These are phyloP conservation scores for Ustilago esculenta DNA, from an alignment of 1,284 basidiomycete species.

Conservation along the genomic window DNA sequence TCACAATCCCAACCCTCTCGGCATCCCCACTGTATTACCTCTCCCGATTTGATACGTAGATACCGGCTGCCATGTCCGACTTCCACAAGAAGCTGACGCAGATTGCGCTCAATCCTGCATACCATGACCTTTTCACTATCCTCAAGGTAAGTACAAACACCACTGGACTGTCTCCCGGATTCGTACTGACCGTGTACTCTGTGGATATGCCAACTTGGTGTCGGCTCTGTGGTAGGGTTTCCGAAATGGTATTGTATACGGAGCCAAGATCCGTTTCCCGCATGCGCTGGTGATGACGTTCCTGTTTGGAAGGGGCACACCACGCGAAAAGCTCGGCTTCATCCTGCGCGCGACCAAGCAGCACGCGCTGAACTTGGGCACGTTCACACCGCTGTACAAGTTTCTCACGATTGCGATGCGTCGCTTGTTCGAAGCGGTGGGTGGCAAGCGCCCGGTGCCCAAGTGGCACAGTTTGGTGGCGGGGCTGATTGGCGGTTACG, in stretches of 20 bases:
- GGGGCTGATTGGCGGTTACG: slow-evolving; percentile 88
- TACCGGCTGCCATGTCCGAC: slow-evolving; percentile 34
- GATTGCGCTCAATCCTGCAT: slow-evolving; percentile 72
- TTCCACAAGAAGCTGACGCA: slow-evolving; percentile 47
- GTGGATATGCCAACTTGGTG: no score
- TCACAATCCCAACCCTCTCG: no score
- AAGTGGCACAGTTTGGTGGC: slow-evolving; percentile 85
- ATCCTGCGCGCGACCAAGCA: slow-evolving; percentile 89
- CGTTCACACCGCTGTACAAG: slow-evolving; percentile 96
- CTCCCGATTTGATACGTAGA: no score
- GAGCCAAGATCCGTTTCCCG: slow-evolving; percentile 92
- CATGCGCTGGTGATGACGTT: slow-evolving; percentile 99
- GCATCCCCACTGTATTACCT: no score
- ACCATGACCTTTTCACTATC: slow-evolving; percentile 89
- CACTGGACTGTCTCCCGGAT: no score
- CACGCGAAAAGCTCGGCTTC: slow-evolving; percentile 72
- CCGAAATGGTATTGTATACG: slow-evolving; percentile 94
- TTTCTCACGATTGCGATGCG: slow-evolving; percentile 81
- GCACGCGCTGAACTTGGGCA: slow-evolving; percentile 87
- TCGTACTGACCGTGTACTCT: no score
- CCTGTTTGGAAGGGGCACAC: slow-evolving; percentile 73
- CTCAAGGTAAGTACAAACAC: slow-evolving; percentile 79
- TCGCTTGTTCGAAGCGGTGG: slow-evolving; percentile 72
- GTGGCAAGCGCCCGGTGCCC: slow-evolving; percentile 78
- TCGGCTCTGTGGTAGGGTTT: slow-evolving; percentile 70